These are phyloP conservation scores for Eimeria sp. DNA, from an alignment of 169 alveolate genomes.

Conservation along the genomic window DNA sequence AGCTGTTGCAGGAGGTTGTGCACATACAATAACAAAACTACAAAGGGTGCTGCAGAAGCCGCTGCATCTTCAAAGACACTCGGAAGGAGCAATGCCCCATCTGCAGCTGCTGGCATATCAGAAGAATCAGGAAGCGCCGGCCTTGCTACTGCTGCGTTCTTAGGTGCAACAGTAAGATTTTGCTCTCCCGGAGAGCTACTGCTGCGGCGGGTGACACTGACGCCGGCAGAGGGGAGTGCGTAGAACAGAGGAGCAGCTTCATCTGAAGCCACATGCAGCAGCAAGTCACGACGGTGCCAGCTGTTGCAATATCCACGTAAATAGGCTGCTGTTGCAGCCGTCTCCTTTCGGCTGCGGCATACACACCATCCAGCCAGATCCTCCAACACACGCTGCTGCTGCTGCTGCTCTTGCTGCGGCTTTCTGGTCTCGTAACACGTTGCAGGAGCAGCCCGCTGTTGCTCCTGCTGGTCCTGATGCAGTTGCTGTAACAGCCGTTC, in stretches of 20 bases:
- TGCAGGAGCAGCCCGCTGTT: neutral
- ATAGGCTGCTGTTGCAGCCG: conserved; percentile 35
- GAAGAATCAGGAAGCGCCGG: neutral
- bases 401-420: neutral
- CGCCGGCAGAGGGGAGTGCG: conserved; percentile 28
- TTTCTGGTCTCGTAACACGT: neutral
- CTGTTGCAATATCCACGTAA: conserved; percentile 34
- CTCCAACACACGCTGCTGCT: conserved; percentile 6
- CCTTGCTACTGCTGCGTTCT: neutral
- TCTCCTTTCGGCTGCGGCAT: conserved; percentile 36
- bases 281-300: conserved; percentile 71
- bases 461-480: conserved; percentile 39
- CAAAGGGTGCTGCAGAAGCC: conserved; percentile 51
- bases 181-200: neutral
- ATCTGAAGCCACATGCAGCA: conserved; percentile 70
- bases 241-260: conserved; percentile 76
- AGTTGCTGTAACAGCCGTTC: conserved; percentile 65
- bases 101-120: conserved; percentile 18
- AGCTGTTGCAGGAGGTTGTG: conserved; percentile 60
- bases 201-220: conserved; percentile 23
- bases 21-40: conserved; percentile 44
- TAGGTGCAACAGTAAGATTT: neutral
- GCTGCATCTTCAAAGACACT: conserved; percentile 39
- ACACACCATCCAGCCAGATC: conserved; percentile 64
- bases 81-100: conserved; percentile 7